Evolutionary conservation across 2,329 filamentous ascomycete genomes (phyloP), one percentile per base, ranked within the genome.

Genomic region (Aplosporella prunicola): DNA sequence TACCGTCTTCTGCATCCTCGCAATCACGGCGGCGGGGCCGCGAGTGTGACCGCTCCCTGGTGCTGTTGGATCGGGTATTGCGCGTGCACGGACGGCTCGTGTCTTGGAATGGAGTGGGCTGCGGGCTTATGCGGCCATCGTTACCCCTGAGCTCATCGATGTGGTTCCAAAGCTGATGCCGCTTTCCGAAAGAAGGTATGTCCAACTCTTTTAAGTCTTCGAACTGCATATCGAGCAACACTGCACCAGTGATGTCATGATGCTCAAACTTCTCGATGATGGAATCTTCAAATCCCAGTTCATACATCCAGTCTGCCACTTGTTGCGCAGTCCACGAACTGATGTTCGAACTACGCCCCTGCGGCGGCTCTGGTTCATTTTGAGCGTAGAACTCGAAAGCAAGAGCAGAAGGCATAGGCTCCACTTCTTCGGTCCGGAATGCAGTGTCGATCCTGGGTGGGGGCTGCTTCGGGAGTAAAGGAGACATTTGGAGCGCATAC

Each of bases 181-280:
- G 71, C 49, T 88, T 81, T 28, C 84, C 84, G 53, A 91, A 89
- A 1, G 84, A 89, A 42, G 74, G 69, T 39, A 91, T 89, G 47
- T 80, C 79, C 13, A 91, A 71, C 60, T 91, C 84, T 57, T 81
- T 81, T 40, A 91, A 65, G 50, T 91, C 88, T 45, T 93, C 86
- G 48, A 89, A 88, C 54, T 93, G 87, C 28, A 98, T 67, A n/a
- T 89, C 87, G 35, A 93, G 78, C 14, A 96, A 67, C 39, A 96
- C 84, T 4, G 78, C 72, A 10, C 89, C 89, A 17, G 81, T 86
- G 57, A 98, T 95, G 55, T 98, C 89, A 58, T 98, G 93, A 51
- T 82, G 75, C 44, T 88, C 72, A 52, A 98, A 95, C 49, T 82
- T 84, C 51, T 93, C 80, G 9, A 91, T 80, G 34, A 89, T 71